Evolutionary conservation across 345 rosid genomes (phyloP), one percentile per base, ranked within the genome.

Genomic region (Carallia brachiata): DNA sequence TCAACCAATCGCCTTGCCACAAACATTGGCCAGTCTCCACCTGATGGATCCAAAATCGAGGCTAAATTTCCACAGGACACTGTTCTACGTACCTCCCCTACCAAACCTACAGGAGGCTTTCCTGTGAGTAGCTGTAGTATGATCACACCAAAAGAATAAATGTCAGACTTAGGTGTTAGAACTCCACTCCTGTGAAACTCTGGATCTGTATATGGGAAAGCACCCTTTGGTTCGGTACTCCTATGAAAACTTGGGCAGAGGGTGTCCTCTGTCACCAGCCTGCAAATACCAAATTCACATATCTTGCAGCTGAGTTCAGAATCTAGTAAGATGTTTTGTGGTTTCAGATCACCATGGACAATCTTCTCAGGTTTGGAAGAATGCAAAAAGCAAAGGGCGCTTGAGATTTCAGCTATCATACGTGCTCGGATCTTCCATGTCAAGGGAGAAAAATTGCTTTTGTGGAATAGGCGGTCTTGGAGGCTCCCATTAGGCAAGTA

Each of bases 301-400:
- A 90, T 82, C 82, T 88, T 90, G 89, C 90, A 85, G 70, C 83
- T 75, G 52, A 90, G 83, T 52, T 86, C 79, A 62, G 89, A 82
- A 80, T 90, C 86, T 1, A 87, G 86, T 56, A 88, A 79, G 74
- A 90, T 78, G 77, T 88, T 88, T 65, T 85, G 85, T 40, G 88
- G 93, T 69, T 87, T 90, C 71, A 90, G 77, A 81, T 87, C 89
- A 18, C 90, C 90, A 36, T 88, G 93, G 69, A 90, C 83, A 55
- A 88, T 85, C 80, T 78, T 87, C 74, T 87, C 93, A 9, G 91
- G 91, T 70, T 85, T 81, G 75, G 87, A 75, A 50, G 91, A 85
- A 78, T 90, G 90, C 78, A 90, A 73, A 77, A 88, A 90, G 82
- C 91, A 87, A 74, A 90, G 86, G 19, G 88, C 91, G 63, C 88